Base-by-base conservation (phyloP, 257 asterid genomes). In the Plantago ovata region DNA sequence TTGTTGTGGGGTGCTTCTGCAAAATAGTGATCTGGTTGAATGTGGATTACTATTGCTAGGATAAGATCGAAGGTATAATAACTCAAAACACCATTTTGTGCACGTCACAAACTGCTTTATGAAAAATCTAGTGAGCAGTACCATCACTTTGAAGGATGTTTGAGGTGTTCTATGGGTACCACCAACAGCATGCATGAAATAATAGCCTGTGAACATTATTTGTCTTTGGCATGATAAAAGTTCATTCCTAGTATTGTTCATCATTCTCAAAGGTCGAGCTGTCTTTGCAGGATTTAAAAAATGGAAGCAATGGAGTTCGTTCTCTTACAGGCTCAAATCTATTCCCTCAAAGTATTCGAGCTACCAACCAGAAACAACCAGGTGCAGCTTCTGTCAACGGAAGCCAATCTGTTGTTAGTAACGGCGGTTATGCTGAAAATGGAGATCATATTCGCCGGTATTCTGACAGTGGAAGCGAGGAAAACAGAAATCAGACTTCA, bases 271-370 rank as follows among this genome's bases (percentile, higher is more conserved):
- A 48, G 53, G 41, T 56, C 52, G 57, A 51, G 12, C 61, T 51
- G 51, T 55, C 18, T 50, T 74, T 75, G 77, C 91, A 93, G 99
- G 99, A 93, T 62, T 74, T 86, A 66, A 78, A 79, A 74, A 86
- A 78, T 32, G 79, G 96, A 11, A 64, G 73, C 72, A 78, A 70
- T 62, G 82, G 93, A 38, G 38, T 46, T 66, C 96, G 98, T 38
- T 75, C 90, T 21, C 48, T 77, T 60, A 72, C 96, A 7, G 92
- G 95, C 60, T 82, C 97, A 63, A 93, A 83, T 64, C 77, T 86
- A 13, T 93, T 86, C 65, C 99, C 99, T 15, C 99, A 89, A 58
- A 93, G 99, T 81, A 84, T 93, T 69, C 85, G 99, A 69, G 79
- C 94, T 56, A 40, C 66, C 69, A 84, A 61, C 76, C 79, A 61